phyloP scores from a whole-genome alignment of 2,329 filamentous ascomycete species.

The Hypoxylon sp. region DNA sequence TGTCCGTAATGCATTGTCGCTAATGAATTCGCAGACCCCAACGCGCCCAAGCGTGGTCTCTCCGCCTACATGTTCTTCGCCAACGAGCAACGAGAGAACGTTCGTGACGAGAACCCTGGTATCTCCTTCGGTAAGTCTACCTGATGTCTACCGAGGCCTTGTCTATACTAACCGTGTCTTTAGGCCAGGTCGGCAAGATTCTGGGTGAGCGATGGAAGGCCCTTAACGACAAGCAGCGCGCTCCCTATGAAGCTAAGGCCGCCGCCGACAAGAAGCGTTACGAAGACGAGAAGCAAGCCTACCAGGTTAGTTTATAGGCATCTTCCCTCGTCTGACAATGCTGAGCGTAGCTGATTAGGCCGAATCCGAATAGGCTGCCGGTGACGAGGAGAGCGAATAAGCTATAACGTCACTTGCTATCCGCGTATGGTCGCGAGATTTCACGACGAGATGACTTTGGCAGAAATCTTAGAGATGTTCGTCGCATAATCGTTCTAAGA shows the following conservation, averaged over 20 bases:
- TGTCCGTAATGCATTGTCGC: not conserved
- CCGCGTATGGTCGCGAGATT: slow-evolving; percentile 35
- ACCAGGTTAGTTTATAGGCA: slow-evolving; percentile 71
- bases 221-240: slow-evolving; percentile 89
- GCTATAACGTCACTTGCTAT: slow-evolving; percentile 11
- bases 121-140: slow-evolving; percentile 85
- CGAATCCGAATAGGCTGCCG: slow-evolving; percentile 60
- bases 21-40: slow-evolving; percentile 73
- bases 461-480: too few species aligned
- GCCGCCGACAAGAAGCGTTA: slow-evolving; percentile 98
- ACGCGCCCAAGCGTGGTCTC: slow-evolving; percentile 98
- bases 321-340: slow-evolving; percentile 25
- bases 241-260: slow-evolving; percentile 96
- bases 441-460: slow-evolving; percentile 44
- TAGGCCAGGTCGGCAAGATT: slow-evolving; percentile 95
- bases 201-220: slow-evolving; percentile 99
- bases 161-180: slow-evolving; percentile 32
- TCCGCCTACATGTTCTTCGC: slow-evolving; percentile 99
- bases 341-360: slow-evolving; percentile 41
- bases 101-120: slow-evolving; percentile 97
- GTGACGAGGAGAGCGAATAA: slow-evolving; percentile 61
- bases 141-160: not conserved
- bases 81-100: slow-evolving; percentile 98
- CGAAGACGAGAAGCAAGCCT: slow-evolving; percentile 95
- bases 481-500: too few species aligned